Evolutionary conservation across 2,329 filamentous ascomycete species (phyloP).

Genomic region (Gnomoniopsis sp.): DNA sequence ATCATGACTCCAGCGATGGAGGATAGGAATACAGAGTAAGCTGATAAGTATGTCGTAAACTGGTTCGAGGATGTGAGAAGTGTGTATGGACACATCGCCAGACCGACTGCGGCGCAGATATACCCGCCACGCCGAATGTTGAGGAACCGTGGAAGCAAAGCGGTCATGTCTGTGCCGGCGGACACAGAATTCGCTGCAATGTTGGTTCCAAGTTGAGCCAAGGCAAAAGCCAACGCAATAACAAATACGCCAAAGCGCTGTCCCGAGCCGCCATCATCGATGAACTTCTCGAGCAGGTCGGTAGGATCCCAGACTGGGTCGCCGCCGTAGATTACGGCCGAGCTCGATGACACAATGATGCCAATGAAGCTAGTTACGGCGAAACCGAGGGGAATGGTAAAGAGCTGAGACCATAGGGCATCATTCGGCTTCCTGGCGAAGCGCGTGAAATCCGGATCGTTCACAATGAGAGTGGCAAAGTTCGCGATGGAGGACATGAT

Average conservation of each 20-base stretch:
- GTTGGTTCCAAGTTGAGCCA: slow-evolving; percentile 83
- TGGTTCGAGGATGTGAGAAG: slow-evolving; percentile 71
- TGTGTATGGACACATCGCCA: slow-evolving; percentile 86
- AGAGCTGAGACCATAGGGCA: slow-evolving; percentile 75
- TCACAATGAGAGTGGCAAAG: slow-evolving; percentile 81
- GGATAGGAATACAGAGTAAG: slow-evolving; percentile 91
- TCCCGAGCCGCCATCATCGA: slow-evolving; percentile 63
- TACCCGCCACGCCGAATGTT: slow-evolving; percentile 87
- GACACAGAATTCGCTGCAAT: slow-evolving; percentile 85
- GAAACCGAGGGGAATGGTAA: slow-evolving; percentile 70
- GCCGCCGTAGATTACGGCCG: slow-evolving; percentile 60
- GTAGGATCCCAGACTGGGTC: slow-evolving; percentile 73
- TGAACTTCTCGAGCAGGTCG: slow-evolving; percentile 61
- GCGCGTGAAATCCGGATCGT: slow-evolving; percentile 81
- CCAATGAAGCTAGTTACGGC: slow-evolving; percentile 81
- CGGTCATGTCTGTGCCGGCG: slow-evolving; percentile 79
- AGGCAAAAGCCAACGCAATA: slow-evolving; percentile 66
- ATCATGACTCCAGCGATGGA: slow-evolving; percentile 91
- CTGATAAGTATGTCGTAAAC: slow-evolving; percentile 88
- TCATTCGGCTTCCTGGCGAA: slow-evolving; percentile 75
- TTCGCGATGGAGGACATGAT: slow-evolving; percentile 90
- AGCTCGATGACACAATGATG: slow-evolving; percentile 73
- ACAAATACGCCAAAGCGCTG: slow-evolving; percentile 75
- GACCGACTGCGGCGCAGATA: slow-evolving; percentile 73
- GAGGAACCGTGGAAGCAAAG: slow-evolving; percentile 73